Conservation (phyloP, 345 rosid genomes). For the Balakata baccata region DNA sequence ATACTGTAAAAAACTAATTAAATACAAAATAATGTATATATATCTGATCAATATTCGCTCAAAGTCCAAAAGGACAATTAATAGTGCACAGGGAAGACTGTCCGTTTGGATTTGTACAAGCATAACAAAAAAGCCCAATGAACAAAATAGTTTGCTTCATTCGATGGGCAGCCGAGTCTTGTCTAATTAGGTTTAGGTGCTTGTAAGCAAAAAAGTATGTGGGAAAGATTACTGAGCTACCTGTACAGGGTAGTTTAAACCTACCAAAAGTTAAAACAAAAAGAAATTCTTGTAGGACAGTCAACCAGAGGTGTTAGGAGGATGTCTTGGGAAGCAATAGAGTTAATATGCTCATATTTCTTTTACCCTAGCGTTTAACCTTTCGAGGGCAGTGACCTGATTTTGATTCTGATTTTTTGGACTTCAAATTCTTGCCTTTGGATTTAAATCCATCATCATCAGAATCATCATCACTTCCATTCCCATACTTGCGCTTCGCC, state of each 20-base stretch:
- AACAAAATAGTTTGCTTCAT: no score
- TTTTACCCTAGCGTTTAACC: slow-evolving; percentile 28
- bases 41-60: no score
- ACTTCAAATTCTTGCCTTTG: slow-evolving; percentile 52
- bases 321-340: no score
- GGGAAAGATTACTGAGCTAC: neutral
- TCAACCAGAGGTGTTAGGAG: neutral
- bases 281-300: neutral
- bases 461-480: slow-evolving; percentile 51
- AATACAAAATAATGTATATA: no score
- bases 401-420: slow-evolving; percentile 33
- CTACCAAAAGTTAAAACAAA: neutral
- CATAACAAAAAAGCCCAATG: no score
- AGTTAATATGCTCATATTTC: neutral
- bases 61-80: no score
- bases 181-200: neutral
- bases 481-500: slow-evolving; percentile 37
- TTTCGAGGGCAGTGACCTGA: slow-evolving; percentile 31
- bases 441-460: slow-evolving; percentile 46
- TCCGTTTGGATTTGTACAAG: no score
- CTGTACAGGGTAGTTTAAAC: neutral
- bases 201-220: neutral
- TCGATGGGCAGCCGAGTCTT: no score
- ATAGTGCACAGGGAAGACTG: no score
- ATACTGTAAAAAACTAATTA: no score